Evolutionary conservation across 345 rosid species (phyloP).

Genomic region (Barbarea vulgaris): DNA sequence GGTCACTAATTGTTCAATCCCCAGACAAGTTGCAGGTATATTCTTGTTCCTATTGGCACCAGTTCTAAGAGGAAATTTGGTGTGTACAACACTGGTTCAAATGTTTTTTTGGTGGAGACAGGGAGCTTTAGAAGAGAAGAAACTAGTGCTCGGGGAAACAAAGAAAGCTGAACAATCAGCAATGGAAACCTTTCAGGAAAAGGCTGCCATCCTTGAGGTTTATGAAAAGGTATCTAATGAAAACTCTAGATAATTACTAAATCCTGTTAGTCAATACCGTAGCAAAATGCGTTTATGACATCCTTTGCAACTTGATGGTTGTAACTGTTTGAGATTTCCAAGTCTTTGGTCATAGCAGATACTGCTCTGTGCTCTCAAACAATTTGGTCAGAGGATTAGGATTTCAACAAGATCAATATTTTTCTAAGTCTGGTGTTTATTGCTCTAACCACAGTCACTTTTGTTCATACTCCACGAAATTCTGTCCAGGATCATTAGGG

Average conservation of each 20-base stretch:
- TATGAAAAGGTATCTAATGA: conserved; percentile 66
- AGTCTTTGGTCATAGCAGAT: not conserved
- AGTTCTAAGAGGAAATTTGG: not conserved
- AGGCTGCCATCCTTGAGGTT: conserved; percentile 65
- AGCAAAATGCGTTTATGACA: conserved; percentile 3
- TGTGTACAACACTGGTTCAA: not conserved
- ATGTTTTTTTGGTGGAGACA: conserved; percentile 37
- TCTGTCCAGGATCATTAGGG: not conserved
- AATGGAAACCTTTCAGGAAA: conserved; percentile 69
- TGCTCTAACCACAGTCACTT: not conserved
- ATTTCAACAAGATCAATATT: not conserved
- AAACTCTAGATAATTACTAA: conserved; percentile 13
- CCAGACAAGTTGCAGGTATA: conserved; percentile 91
- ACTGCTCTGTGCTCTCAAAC: not conserved
- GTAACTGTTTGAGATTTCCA: not conserved
- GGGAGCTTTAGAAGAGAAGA: conserved; percentile 90
- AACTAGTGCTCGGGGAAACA: conserved; percentile 62
- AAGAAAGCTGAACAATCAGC: conserved; percentile 70
- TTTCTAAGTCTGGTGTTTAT: conserved; percentile 7
- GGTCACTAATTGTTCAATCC: conserved; percentile 86
- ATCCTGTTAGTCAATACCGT: not conserved
- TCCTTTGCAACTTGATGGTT: conserved; percentile 10
- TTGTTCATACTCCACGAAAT: not conserved
- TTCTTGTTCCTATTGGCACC: not conserved
- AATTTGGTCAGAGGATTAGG: not conserved